A percentile compares a stretch with the other conserved stretches of the same genome.
phyloP scores from a whole-genome alignment of 2,329 filamentous ascomycete species.

The Neonectria magnoliae region DNA sequence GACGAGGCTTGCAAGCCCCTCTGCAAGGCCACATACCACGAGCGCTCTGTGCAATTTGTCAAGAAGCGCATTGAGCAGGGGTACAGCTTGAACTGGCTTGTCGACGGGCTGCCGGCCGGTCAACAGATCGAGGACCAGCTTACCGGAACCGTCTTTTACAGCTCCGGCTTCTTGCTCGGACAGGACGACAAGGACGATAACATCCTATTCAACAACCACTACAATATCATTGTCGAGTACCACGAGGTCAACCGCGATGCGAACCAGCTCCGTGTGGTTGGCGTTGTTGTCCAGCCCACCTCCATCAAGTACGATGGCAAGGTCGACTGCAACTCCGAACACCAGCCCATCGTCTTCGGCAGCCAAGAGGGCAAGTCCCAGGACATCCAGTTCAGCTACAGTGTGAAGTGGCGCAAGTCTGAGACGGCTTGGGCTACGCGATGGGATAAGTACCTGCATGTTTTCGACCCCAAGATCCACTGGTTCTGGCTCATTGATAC shows the following conservation, averaged over 20 bases:
- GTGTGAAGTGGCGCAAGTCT: slow-evolving; percentile 87
- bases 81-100: slow-evolving; percentile 94
- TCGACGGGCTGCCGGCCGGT: slow-evolving; percentile 92
- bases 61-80: slow-evolving; percentile 84
- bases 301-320: slow-evolving; percentile 71
- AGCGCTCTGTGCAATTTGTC: slow-evolving; percentile 78
- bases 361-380: slow-evolving; percentile 62
- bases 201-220: slow-evolving; percentile 87
- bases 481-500: slow-evolving; percentile 99
- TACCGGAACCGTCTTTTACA: slow-evolving; percentile 85
- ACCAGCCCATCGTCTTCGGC: slow-evolving; percentile 70
- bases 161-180: slow-evolving; percentile 88
- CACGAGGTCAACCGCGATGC: slow-evolving; percentile 76
- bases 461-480: slow-evolving; percentile 97
- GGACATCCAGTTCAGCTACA: slow-evolving; percentile 87
- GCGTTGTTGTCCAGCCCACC: slow-evolving; percentile 85
- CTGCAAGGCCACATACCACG: slow-evolving; percentile 73
- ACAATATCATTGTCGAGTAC: slow-evolving; percentile 93
- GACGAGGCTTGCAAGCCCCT: slow-evolving; percentile 89
- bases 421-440: slow-evolving; percentile 92
- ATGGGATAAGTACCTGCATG: slow-evolving; percentile 98
- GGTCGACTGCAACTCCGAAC: slow-evolving; percentile 70
- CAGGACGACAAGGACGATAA: slow-evolving; percentile 62
- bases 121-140: slow-evolving; percentile 82
- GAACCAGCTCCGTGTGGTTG: slow-evolving; percentile 86